Base-by-base conservation (phyloP, 192 early-diverging fungal species). In the Coemansia sp. region DNA sequence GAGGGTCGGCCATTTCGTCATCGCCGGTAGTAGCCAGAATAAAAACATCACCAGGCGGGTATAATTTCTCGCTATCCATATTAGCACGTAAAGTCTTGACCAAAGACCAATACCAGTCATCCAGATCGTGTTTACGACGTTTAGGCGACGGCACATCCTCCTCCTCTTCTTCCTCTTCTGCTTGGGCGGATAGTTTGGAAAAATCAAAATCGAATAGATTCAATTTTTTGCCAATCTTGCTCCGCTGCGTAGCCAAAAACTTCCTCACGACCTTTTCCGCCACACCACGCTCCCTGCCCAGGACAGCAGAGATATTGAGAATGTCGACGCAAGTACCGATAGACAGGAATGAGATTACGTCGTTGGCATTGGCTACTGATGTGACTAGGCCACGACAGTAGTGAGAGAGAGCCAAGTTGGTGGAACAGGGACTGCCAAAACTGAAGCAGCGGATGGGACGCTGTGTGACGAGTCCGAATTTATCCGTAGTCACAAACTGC, bases 11-110 rank as follows among this genome's bases (percentile, higher is more conserved):
- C 19, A 72, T 61, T 21, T 84, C 65, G 50, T 81, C 75, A 21
- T 81, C 72, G 23, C 76, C 78, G 6, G 79, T 73, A 3, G 69
- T 52, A 63, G 69, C 60, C 84, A 89, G 52, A 63, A 89, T 32
- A 83, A 81, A 95, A 17, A 94, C 88, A 7, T 87, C 89, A 1
- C 89, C 90, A 0, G 92, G 89, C 21, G 93, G 93, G 66, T 92
- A 95, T 16, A 95, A 82, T 63, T 95, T 95, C 47, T 94, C 94
- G 23, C 90, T 88, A 49, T 84, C 75, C 94, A 95, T 95, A 52
- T 88, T 91, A 2, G 94, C 92, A 2, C 92, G 75, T 77, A 95
- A 82, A 0, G 92, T 93, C 67, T 93, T 92, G 65, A 92, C 86
- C 44, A 93, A 73, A 8, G 91, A 89, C 91, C 91, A 92, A 62